phyloP scores from a whole-genome alignment of 768 basidiomycete genomes.

The Termitomyces sp. region DNA sequence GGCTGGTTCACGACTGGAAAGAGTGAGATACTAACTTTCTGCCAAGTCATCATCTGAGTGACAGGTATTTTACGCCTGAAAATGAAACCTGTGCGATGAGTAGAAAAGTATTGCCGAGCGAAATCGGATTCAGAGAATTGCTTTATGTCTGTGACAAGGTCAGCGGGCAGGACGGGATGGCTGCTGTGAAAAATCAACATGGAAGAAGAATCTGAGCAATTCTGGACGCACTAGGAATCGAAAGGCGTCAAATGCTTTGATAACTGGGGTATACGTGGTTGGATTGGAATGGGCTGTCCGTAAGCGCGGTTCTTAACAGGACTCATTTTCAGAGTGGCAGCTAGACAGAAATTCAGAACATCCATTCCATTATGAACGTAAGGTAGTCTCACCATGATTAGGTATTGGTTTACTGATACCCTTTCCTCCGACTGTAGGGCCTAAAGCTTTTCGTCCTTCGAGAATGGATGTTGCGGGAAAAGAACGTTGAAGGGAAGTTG shows the following conservation, averaged over 20 bases:
- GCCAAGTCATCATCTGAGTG: conserved; percentile 87
- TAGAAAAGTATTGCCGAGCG: conserved; percentile 84
- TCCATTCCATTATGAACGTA: neutral
- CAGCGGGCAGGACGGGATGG: conserved; percentile 73
- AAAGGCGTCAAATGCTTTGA: conserved; percentile 33
- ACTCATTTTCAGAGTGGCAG: conserved; percentile 67
- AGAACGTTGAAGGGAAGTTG: conserved; percentile 40
- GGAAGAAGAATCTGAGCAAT: neutral
- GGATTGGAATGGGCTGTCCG: conserved; percentile 59
- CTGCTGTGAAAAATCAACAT: conserved; percentile 36
- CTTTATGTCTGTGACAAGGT: conserved; percentile 79
- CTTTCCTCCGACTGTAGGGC: conserved; percentile 51
- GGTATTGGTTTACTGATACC: conserved; percentile 64
- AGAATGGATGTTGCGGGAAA: conserved; percentile 31
- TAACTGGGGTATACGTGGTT: conserved; percentile 26
- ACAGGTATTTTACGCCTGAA: conserved; percentile 80
- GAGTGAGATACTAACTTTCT: conserved; percentile 45
- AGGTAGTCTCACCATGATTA: conserved; percentile 50
- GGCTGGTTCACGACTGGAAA: neutral
- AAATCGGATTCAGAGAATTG: conserved; percentile 85
- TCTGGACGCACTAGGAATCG: conserved; percentile 54
- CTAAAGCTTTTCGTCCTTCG: conserved; percentile 25
- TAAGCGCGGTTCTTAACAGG: conserved; percentile 63
- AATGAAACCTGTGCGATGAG: conserved; percentile 83
- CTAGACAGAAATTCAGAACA: conserved; percentile 24